phyloP scores from a whole-genome alignment of 2,329 filamentous ascomycete genomes.

The Arachnopeziza araneosa region DNA sequence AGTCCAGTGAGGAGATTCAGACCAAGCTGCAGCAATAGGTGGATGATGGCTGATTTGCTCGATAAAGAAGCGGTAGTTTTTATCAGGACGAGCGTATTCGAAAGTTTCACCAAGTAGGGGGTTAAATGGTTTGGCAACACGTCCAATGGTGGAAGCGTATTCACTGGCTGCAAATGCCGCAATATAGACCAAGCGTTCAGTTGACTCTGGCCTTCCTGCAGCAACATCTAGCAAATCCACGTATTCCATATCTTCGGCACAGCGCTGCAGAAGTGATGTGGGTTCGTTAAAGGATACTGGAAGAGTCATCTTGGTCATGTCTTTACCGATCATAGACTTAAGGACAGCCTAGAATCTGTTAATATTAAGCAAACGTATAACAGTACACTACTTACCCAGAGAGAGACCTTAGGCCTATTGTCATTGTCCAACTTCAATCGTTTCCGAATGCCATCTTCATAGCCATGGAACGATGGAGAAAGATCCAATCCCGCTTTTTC shows the following conservation, averaged over 20 bases:
- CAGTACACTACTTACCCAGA: constrained; percentile 67
- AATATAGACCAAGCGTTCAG: constrained; percentile 89
- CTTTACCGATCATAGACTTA: constrained; percentile 99
- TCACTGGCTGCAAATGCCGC: constrained; percentile 94
- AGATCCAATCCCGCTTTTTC: constrained; percentile 51
- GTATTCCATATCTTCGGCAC: constrained; percentile 98
- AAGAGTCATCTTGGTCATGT: constrained; percentile 99
- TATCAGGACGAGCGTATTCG: constrained; percentile 91
- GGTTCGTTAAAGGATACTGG: constrained; percentile 99
- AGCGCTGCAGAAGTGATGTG: constrained; percentile 88
- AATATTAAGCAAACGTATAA: constrained; percentile 13
- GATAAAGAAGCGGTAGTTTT: constrained; percentile 96
- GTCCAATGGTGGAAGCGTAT: constrained; percentile 93
- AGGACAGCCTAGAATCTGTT: constrained; percentile 66
- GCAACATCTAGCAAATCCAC: constrained; percentile 86
- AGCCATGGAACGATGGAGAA: constrained; percentile 74
- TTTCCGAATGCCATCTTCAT: constrained; percentile 79
- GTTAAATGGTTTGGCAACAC: constrained; percentile 97
- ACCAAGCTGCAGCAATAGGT: constrained; percentile 86
- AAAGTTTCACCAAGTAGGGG: constrained; percentile 94
- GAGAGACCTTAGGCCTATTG: constrained; percentile 84
- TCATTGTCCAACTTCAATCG: constrained; percentile 86
- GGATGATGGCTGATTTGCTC: constrained; percentile 98
- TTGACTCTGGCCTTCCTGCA: constrained; percentile 76
- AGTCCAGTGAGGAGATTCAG: constrained; percentile 89